A percentile compares a stretch with the other conserved stretches of the same genome.
Evolutionary conservation across 768 basidiomycete genomes (phyloP).

Genomic region (Hydnomerulius pinastri): DNA sequence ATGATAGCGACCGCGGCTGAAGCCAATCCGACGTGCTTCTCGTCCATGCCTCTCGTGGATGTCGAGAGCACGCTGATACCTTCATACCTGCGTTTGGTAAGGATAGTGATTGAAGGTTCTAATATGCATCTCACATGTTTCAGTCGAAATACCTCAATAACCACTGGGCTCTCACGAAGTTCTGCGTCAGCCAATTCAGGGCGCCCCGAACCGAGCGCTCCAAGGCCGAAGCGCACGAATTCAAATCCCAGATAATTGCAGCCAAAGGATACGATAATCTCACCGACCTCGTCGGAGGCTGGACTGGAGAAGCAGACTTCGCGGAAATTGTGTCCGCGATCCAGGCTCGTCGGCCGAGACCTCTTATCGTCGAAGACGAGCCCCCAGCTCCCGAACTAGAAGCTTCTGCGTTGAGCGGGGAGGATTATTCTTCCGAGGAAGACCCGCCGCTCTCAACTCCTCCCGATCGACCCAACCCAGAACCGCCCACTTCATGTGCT

Average conservation of each 20-base stretch:
- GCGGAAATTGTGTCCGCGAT: constrained; percentile 54
- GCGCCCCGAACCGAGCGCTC: constrained; percentile 55
- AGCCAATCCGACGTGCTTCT: constrained; percentile 88
- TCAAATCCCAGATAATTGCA: constrained; percentile 53
- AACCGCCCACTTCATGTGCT: constrained; percentile 54
- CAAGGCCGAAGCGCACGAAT: constrained; percentile 58
- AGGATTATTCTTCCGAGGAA: constrained; percentile 29
- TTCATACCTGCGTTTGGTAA: constrained; percentile 72
- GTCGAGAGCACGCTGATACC: constrained; percentile 70
- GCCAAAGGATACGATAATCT: constrained; percentile 66
- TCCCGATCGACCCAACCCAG: constrained; percentile 54
- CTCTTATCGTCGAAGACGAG: constrained; percentile 16
- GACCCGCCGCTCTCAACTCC: constrained; percentile 45
- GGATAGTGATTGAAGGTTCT: constrained; percentile 5
- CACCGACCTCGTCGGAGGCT: constrained; percentile 49
- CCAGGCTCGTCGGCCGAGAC: constrained; percentile 23
- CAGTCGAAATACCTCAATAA: constrained; percentile 78
- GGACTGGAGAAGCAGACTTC: constrained; percentile 67
- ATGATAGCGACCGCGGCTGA: constrained; percentile 98
- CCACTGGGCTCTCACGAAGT: constrained; percentile 85
- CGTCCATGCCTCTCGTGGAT: constrained; percentile 63
- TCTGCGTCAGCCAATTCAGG: constrained; percentile 83
- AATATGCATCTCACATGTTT: constrained; percentile 3
- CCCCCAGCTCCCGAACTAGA: background rate
- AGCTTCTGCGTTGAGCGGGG: background rate